Conservation (phyloP, 2,329 filamentous ascomycete species). For the Chaetomiaceae sp. region DNA sequence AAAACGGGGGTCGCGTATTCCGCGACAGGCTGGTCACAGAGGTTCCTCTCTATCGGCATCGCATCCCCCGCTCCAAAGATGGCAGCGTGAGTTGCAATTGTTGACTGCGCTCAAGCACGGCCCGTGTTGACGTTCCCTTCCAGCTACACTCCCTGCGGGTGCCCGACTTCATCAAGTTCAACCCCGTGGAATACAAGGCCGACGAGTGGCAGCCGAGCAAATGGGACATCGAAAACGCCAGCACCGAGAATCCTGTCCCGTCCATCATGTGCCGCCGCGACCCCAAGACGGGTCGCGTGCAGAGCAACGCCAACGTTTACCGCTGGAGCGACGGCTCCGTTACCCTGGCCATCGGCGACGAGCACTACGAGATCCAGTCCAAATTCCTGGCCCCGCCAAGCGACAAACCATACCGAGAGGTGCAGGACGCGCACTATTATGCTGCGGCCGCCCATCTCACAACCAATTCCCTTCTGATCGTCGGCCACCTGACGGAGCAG, state of each 20-base stretch:
- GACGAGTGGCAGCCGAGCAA: constrained; percentile 58
- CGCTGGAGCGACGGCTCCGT: constrained; percentile 75
- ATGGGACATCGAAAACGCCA: constrained; percentile 48
- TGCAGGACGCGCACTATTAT: constrained; percentile 70
- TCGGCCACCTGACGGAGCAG: constrained; percentile 70
- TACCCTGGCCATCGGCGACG: constrained; percentile 67
- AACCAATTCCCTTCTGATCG: constrained; percentile 62
- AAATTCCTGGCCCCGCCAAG: constrained; percentile 61
- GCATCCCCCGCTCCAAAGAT: constrained; percentile 63
- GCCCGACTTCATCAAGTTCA: constrained; percentile 64
- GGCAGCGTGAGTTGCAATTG: constrained; percentile 50
- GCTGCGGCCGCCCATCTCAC: constrained; percentile 64
- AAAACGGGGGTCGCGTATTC: constrained; percentile 35
- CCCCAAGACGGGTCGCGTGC: constrained; percentile 56
- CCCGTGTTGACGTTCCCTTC: constrained; percentile 17
- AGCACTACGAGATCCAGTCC: constrained; percentile 68
- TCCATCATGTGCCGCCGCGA: constrained; percentile 66
- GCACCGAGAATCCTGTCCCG: constrained; percentile 52
- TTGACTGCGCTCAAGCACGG: not conserved
- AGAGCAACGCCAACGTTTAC: constrained; percentile 69
- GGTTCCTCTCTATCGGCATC: constrained; percentile 61
- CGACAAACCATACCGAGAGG: constrained; percentile 56
- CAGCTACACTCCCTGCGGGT: constrained; percentile 66
- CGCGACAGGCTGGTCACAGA: constrained; percentile 54
- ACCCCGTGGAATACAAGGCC: constrained; percentile 60